Base-by-base conservation (phyloP, 208 protist genomes). In the Willaertia magna region DNA sequence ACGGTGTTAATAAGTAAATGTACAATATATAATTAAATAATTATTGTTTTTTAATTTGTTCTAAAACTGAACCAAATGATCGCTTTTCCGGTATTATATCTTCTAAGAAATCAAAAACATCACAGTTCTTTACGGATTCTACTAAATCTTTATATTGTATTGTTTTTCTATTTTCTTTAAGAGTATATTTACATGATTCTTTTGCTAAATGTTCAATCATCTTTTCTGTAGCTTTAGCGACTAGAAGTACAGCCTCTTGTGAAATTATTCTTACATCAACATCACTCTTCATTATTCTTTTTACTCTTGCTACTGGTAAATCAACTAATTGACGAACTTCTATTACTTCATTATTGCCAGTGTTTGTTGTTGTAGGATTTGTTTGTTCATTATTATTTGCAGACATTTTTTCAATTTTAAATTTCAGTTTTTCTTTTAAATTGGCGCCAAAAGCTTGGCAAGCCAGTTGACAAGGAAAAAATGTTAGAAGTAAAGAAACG, bases 211-310 rank as follows among this genome's bases (percentile, higher is more conserved):
- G 43, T 39, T 52, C 43, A 22, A 81, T 40, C 12, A 81, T 26
- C 9, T 40, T 47, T 81, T 52, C 76, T 39, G 76, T 43, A 14
- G 76, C 76, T 51, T 81, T 81, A 2, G 76, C 12, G 0, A 81
- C 76, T 39, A 81, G 1, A 22, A 81, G 20, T 39, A 81, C 76
- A 40, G 76, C 76, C 52, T 81, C 76, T 40, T 47, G 76, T 49
- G 76, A 81, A 40, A 81, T 81, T 7, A 49, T 20, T 49, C 40
- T 49, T n/a, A 81, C 76, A 81, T 81, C 76, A 39, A 26, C 43
- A 81, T 81, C 76, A 81, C 76, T 81, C 26, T 81, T 81, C 76
- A 81, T 81, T 39, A 81, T 81, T 81, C 76, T 47, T 39, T 49
- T 81, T 4, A 81, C 76, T 81, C 76, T 81, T 30, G 76, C 76